Percentiles rank a stretch among this genome's conserved stretches.
These are phyloP conservation scores for Teratosphaeria zuluensis DNA, from an alignment of 2,329 filamentous ascomycete species.

Conservation along the genomic window DNA sequence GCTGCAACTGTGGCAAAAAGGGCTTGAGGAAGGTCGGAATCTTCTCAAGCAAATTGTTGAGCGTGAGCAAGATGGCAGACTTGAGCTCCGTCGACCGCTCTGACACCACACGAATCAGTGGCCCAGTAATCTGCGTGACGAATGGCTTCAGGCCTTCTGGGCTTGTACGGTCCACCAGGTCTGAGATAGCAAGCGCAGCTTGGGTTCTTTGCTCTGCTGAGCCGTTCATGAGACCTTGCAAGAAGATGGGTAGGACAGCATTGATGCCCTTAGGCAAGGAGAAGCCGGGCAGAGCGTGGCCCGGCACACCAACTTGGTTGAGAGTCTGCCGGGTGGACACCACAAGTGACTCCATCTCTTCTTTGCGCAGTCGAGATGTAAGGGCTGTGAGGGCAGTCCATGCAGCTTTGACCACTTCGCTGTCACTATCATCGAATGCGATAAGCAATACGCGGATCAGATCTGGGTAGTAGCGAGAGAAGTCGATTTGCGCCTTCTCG, in stretches of 20 bases:
- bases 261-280: conserved; percentile 91
- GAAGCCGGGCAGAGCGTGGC: conserved; percentile 79
- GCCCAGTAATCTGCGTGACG: conserved; percentile 94
- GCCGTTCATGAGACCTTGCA: conserved; percentile 96
- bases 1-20: conserved; percentile 90
- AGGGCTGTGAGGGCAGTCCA: conserved; percentile 82
- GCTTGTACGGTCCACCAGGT: conserved; percentile 88
- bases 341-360: conserved; percentile 94
- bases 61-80: conserved; percentile 81
- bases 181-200: conserved; percentile 85
- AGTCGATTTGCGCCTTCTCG: conserved; percentile 67
- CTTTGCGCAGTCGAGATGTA: conserved; percentile 83
- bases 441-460: conserved; percentile 84
- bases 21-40: conserved; percentile 92
- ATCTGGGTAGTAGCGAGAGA: conserved; percentile 91
- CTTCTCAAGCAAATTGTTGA: conserved; percentile 94
- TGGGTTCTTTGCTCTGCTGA: conserved; percentile 85
- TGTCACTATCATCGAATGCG: conserved; percentile 81
- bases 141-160: conserved; percentile 83
- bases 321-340: conserved; percentile 77
- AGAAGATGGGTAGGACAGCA: conserved; percentile 88
- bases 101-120: conserved; percentile 93
- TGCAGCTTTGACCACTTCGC: conserved; percentile 74
- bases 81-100: conserved; percentile 95
- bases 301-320: conserved; percentile 78